These are phyloP conservation scores for Cercospora sp. DNA, from an alignment of 2,329 filamentous ascomycete species.

Conservation along the genomic window DNA sequence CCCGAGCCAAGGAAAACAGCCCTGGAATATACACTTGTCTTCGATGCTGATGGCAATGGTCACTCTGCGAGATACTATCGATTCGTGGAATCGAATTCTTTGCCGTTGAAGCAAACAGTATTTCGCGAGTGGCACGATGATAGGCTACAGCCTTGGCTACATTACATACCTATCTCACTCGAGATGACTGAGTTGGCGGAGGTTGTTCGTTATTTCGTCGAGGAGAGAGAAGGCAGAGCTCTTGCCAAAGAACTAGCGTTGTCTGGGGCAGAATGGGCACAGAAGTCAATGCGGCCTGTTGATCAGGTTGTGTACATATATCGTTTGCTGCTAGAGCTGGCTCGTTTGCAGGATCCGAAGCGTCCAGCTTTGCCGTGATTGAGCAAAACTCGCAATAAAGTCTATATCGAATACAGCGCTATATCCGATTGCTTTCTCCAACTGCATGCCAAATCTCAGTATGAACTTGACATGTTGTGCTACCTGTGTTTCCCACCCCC, in stretches of 20 bases:
- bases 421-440: not conserved
- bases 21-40: constrained; percentile 16
- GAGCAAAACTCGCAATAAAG: not conserved
- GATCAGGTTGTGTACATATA: constrained; percentile 25
- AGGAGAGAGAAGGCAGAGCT: constrained; percentile 39
- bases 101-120: constrained; percentile 76
- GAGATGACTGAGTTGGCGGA: constrained; percentile 71
- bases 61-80: constrained; percentile 45
- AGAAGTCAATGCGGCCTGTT: constrained; percentile 16
- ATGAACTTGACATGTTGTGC: not conserved
- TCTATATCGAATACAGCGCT: not conserved
- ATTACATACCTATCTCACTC: constrained; percentile 79
- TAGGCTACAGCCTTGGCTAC: constrained; percentile 70
- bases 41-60: constrained; percentile 71
- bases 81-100: constrained; percentile 67
- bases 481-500: not conserved
- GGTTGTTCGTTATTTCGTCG: constrained; percentile 61
- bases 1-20: constrained; percentile 11
- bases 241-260: constrained; percentile 16
- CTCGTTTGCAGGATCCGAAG: constrained; percentile 3
- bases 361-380: not conserved
- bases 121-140: constrained; percentile 80
- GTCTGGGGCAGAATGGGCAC: constrained; percentile 52
- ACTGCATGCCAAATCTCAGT: not conserved
- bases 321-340: constrained; percentile 20